Evolutionary conservation across 2,329 filamentous ascomycete species (phyloP).

Genomic region (Monilinia fructigena): DNA sequence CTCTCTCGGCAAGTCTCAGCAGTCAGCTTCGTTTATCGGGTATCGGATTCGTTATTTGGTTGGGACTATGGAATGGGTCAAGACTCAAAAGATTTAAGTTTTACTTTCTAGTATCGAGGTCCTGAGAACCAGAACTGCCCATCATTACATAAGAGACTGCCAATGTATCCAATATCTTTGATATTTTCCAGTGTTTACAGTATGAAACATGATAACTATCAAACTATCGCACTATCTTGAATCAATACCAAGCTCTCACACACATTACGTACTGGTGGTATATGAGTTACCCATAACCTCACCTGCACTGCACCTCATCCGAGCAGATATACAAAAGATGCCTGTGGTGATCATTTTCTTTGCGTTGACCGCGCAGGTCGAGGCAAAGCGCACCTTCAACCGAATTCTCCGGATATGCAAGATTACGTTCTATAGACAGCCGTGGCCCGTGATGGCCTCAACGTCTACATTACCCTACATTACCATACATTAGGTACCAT

Average conservation of each 20-base stretch:
- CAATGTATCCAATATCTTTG: background rate
- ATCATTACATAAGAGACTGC: background rate
- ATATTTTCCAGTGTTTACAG: no score
- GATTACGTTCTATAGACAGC: constrained; percentile 11
- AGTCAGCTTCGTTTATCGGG: background rate
- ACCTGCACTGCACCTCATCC: background rate
- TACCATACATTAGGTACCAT: no score
- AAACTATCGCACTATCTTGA: background rate
- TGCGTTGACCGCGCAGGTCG: background rate
- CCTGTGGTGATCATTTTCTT: constrained; percentile 15
- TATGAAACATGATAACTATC: constrained; percentile 5
- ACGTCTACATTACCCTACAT: background rate
- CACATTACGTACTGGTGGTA: background rate
- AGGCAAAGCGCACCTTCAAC: background rate
- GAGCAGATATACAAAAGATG: constrained; percentile 1
- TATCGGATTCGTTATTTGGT: background rate
- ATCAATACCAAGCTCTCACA: background rate
- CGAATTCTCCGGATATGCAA: constrained; percentile 19
- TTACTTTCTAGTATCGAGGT: no score
- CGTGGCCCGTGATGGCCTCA: background rate
- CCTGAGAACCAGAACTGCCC: no score
- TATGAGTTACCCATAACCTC: background rate
- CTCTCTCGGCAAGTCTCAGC: background rate
- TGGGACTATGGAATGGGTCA: background rate
- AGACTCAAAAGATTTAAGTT: background rate